Evolutionary conservation across 1,284 basidiomycete genomes (phyloP), one percentile per base, ranked within the genome.

Genomic region (Pisolithus thermaeus): DNA sequence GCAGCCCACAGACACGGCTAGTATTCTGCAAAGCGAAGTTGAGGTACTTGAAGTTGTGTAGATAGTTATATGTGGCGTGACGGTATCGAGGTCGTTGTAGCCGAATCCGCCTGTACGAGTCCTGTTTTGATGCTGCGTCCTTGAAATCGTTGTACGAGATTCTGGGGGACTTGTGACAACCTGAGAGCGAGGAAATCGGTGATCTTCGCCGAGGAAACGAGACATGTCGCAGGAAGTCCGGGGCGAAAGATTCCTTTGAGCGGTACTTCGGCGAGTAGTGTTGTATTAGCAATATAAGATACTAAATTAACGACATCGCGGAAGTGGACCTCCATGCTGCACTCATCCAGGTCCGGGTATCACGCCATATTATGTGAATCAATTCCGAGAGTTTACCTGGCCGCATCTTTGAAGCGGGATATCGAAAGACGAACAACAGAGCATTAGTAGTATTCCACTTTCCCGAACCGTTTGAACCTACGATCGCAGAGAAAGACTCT

Each of bases 381-480:
- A 99, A 80, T 65, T 99, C 97, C 20, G 85, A 90, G n/a, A 98
- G 79, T 70, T 97, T 98, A 42, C 89, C 95, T 66, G 99, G 97
- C 25, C 96, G 79, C 95, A 99, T 98, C 75, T 99, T 98, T 22
- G 87, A 87, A 2, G 97, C 97, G 41, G 94, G 85, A 65, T 96
- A 99, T 18, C 96, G 97, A 66, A 99, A 99, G 7, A 99, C 97
- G 64, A 99, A 99, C 9, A 99, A 79, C 2, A 99, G 78, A 0
- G 97, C 94, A 65, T 99, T 97, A 63, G 99, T 99, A n/a, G 96
- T 98, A 67, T 99, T 99, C 1, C 90, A 94, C 70, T 97, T 97
- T 3, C 94, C 94, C 4, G 90, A 93, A 14, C 94, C 94, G 65
- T 97, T 99, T 3, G 96, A 96, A 1, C 96, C 96, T 3, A 99